Conservation (phyloP, 176 grass and related monocot species). For the Ensete glaucum region DNA sequence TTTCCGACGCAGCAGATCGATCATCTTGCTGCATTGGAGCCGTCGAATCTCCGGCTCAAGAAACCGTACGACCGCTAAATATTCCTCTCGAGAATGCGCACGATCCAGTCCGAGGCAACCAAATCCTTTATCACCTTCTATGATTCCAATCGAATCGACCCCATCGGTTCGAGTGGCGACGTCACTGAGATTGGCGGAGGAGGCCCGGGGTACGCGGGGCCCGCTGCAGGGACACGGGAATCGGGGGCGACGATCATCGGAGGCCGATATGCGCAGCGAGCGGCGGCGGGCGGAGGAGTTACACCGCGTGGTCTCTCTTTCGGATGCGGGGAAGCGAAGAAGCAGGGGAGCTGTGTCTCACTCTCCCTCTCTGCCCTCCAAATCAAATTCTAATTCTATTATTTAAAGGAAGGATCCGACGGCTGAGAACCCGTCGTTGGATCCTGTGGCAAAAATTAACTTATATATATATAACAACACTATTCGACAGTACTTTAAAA, state of each 20-base stretch:
- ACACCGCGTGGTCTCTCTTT: background rate
- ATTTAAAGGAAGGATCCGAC: conserved; percentile 1
- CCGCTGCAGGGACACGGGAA: too few relatives aligned
- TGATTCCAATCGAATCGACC: conserved; percentile 6
- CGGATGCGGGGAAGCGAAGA: conserved; percentile 5
- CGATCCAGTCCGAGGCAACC: background rate
- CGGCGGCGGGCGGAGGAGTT: background rate
- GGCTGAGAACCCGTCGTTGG: background rate
- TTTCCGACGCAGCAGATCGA: too few relatives aligned
- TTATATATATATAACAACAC: too few relatives aligned
- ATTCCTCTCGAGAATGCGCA: background rate
- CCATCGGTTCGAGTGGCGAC: background rate
- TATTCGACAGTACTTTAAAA: too few relatives aligned
- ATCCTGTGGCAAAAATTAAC: background rate
- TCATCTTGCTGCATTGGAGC: conserved; percentile 51
- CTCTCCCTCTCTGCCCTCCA: background rate
- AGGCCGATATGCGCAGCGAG: background rate
- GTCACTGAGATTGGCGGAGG: background rate
- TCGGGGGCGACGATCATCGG: background rate
- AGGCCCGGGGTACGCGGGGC: too few relatives aligned
- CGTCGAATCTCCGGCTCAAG: background rate
- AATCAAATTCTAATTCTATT: conserved; percentile 11
- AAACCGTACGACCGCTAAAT: background rate
- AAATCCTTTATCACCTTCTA: background rate
- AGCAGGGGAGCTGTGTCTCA: background rate